Evolutionary conservation across 805 yeast species (phyloP).

Genomic region (Saccharomycopsis javanensis): DNA sequence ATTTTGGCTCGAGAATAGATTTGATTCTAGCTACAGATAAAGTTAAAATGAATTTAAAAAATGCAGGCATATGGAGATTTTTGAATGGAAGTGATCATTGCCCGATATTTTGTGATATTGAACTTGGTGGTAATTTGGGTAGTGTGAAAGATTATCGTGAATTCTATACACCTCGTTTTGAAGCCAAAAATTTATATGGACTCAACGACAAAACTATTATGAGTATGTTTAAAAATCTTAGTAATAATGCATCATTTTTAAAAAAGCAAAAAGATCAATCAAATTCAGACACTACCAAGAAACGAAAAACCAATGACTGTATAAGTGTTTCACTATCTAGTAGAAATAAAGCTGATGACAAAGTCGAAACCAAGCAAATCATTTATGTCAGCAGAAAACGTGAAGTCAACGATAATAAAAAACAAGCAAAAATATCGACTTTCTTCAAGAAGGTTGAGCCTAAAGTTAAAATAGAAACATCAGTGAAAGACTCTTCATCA

Average conservation of each 20-base stretch:
- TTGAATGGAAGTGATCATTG: conserved; percentile 91
- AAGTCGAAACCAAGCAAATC: conserved; percentile 2
- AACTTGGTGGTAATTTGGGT: conserved; percentile 17
- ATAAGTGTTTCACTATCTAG: background rate
- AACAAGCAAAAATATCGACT: conserved; percentile 22
- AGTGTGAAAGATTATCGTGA: background rate
- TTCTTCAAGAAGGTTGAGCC: conserved; percentile 20
- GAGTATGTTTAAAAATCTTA: conserved; percentile 19
- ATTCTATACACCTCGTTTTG: conserved; percentile 33
- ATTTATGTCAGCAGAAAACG: conserved; percentile 15
- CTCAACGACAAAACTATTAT: conserved; percentile 23
- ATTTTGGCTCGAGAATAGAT: conserved; percentile 85
- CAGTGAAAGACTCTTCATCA: background rate
- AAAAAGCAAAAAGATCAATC: conserved; percentile 1
- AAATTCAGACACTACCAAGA: background rate
- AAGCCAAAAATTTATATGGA: conserved; percentile 42
- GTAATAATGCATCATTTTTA: conserved; percentile 10
- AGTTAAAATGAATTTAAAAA: conserved; percentile 27
- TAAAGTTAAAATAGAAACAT: conserved; percentile 1
- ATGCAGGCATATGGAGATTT: conserved; percentile 52
- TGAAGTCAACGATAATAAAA: background rate
- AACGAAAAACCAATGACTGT: background rate
- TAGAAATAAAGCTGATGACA: background rate
- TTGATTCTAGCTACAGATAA: conserved; percentile 45
- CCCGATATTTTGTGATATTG: conserved; percentile 71